These are phyloP conservation scores for Phytophthora pisi DNA, from an alignment of 352 stramenopile species.

Conservation along the genomic window DNA sequence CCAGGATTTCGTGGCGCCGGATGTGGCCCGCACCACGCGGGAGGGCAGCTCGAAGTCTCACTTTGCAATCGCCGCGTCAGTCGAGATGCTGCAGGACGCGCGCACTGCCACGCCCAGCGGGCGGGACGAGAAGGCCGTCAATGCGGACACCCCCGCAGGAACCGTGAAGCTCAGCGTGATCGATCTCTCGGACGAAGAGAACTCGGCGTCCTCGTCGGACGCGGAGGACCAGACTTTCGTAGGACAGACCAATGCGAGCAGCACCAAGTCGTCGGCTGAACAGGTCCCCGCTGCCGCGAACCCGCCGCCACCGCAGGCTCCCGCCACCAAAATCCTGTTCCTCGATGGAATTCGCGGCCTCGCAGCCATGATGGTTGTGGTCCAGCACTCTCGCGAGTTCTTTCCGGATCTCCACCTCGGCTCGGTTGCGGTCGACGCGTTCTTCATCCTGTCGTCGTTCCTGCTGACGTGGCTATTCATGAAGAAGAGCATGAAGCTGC, in stretches of 20 bases:
- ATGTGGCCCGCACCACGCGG: too few species aligned
- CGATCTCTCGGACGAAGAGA: conserved; percentile 23
- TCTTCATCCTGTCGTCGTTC: conserved; percentile 56
- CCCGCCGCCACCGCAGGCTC: background rate
- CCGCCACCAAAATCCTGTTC: conserved; percentile 28
- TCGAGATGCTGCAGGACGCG: conserved; percentile 14
- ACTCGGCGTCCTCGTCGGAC: conserved; percentile 12
- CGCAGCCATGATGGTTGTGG: conserved; percentile 40
- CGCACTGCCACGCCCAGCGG: background rate
- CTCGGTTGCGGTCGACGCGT: conserved; percentile 38
- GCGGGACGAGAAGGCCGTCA: background rate
- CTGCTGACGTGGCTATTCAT: conserved; percentile 47
- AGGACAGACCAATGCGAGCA: conserved; percentile 2
- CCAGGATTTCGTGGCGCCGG: background rate
- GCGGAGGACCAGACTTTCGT: conserved; percentile 20
- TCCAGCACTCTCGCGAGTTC: conserved; percentile 30
- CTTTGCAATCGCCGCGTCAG: background rate
- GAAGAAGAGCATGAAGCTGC: conserved; percentile 36
- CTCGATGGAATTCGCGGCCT: conserved; percentile 49
- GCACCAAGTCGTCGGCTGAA: conserved; percentile 12
- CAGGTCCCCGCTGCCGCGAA: conserved; percentile 1
- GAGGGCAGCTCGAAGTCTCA: background rate
- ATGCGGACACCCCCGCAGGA: background rate
- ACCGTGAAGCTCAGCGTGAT: conserved; percentile 7
- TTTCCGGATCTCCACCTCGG: conserved; percentile 26